Evolutionary conservation across 192 early-diverging fungal genomes (phyloP).

Genomic region (Podochytrium sp.): DNA sequence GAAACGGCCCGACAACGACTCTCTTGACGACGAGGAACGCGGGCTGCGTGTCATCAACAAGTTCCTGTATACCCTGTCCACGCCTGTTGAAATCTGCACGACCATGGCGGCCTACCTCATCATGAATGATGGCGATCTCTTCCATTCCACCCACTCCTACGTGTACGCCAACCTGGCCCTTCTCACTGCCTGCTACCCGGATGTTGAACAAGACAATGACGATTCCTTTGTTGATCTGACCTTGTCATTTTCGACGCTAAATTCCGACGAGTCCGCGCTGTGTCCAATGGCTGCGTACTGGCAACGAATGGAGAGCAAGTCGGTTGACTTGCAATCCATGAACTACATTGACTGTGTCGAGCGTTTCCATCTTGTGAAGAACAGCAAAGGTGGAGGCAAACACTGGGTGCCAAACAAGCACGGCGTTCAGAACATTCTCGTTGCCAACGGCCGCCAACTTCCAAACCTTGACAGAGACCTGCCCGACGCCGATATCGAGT

Average conservation of each 20-base stretch:
- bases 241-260: not conserved
- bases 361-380: not conserved
- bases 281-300: not conserved
- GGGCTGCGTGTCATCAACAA: not conserved
- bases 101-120: not conserved
- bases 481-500: not conserved
- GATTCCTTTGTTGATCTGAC: not conserved
- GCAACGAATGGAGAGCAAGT: not conserved
- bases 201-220: not conserved
- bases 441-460: not conserved
- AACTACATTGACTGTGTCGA: constrained; percentile 5
- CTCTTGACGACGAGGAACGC: not conserved
- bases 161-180: not conserved
- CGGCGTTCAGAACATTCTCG: not conserved
- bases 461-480: not conserved
- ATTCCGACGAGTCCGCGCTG: not conserved
- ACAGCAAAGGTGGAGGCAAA: not conserved
- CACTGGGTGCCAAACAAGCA: not conserved
- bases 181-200: not conserved
- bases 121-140: not conserved
- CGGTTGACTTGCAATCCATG: not conserved
- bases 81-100: not conserved
- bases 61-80: too few relatives aligned
- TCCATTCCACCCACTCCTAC: not conserved
- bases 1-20: not conserved